Percentiles rank a stretch among this genome's conserved stretches.
These are phyloP conservation scores for Phymatotrichopsis omnivora DNA, from an alignment of 2,329 filamentous ascomycete species.

Conservation along the genomic window DNA sequence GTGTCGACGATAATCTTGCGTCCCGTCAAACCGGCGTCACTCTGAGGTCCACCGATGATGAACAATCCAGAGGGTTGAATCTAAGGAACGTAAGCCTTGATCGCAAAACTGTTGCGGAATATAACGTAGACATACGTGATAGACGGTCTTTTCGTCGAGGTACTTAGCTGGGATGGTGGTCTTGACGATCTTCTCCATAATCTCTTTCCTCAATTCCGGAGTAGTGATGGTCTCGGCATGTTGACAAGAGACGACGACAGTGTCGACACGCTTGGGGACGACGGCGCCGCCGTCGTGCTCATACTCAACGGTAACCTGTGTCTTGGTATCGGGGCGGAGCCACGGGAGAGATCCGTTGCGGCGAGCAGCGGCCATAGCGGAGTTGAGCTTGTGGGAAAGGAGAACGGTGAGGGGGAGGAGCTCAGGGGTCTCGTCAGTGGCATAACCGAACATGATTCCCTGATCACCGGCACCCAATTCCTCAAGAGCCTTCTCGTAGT, in stretches of 20 bases:
- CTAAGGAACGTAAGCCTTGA: conserved; percentile 33
- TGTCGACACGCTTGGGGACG: conserved; percentile 85
- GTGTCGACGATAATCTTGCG: conserved; percentile 99
- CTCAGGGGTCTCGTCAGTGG: conserved; percentile 97
- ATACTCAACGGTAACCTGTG: conserved; percentile 98
- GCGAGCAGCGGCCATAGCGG: conserved; percentile 82
- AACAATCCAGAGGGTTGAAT: conserved; percentile 97
- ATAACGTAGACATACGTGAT: conserved; percentile 65
- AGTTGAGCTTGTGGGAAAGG: conserved; percentile 94
- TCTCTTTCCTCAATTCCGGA: conserved; percentile 85
- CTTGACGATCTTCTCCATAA: conserved; percentile 96
- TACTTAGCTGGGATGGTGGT: conserved; percentile 85
- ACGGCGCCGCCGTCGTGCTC: conserved; percentile 92
- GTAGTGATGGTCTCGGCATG: conserved; percentile 82
- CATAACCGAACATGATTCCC: conserved; percentile 99
- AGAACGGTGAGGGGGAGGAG: conserved; percentile 88
- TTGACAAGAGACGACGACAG: conserved; percentile 92
- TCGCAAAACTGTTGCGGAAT: not conserved
- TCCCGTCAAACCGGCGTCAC: conserved; percentile 95
- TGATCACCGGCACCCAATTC: conserved; percentile 98
- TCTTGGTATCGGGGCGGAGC: conserved; percentile 98
- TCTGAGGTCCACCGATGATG: conserved; percentile 98
- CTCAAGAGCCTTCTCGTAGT: conserved; percentile 96
- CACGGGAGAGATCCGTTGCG: conserved; percentile 80
- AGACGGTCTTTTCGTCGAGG: conserved; percentile 85